A percentile compares a stretch with the other conserved stretches of the same genome.
phyloP scores from a whole-genome alignment of 208 protist genomes.

The Borovskyia barvae region DNA sequence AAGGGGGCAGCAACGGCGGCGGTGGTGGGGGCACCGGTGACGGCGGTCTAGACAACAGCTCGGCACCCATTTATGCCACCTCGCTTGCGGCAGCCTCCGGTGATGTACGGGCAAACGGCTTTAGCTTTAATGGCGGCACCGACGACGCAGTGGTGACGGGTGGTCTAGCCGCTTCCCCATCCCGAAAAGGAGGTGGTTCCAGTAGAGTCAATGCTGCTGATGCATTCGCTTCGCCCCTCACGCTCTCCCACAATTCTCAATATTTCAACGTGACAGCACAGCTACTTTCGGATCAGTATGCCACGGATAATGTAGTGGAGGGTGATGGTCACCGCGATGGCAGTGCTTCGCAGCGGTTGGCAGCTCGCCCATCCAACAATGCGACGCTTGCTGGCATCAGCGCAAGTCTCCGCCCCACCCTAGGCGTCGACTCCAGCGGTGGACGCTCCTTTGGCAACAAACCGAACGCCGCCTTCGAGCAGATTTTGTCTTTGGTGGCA shows the following conservation, averaged over 20 bases:
- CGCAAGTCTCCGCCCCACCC: not conserved
- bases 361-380: not conserved
- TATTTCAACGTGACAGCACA: constrained; percentile 40
- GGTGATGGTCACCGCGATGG: not conserved
- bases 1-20: constrained; percentile 5
- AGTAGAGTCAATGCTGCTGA: no score
- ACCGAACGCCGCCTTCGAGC: constrained; percentile 37
- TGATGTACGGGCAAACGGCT: not conserved
- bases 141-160: no score
- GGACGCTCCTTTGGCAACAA: no score
- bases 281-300: constrained; percentile 38
- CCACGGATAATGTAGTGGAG: constrained; percentile 2
- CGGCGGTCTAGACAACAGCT: constrained; percentile 10
- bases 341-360: not conserved
- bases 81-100: constrained; percentile 9
- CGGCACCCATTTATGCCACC: constrained; percentile 16
- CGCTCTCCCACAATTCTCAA: constrained; percentile 3
- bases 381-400: not conserved
- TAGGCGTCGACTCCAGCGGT: not conserved
- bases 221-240: no score
- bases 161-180: no score
- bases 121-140: no score
- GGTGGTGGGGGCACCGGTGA: not conserved
- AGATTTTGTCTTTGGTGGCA: constrained; percentile 38
- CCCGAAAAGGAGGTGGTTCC: no score